Evolutionary conservation across 768 basidiomycete genomes (phyloP).

Genomic region (Psilocybe tampanensis): DNA sequence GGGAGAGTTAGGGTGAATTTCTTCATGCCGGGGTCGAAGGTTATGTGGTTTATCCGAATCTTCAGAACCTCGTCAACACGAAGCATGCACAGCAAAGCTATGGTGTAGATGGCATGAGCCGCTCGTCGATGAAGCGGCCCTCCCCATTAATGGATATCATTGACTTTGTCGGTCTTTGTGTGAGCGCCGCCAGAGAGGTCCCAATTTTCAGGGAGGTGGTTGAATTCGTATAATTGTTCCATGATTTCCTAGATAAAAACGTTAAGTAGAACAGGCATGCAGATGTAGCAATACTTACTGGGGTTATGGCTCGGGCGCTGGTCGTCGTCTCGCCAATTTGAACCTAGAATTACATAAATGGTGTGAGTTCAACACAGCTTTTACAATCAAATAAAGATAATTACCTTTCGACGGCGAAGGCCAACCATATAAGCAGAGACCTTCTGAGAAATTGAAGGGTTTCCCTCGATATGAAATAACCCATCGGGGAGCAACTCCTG

Average conservation of each 20-base stretch:
- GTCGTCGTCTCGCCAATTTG: constrained; percentile 15
- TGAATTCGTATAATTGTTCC: constrained; percentile 14
- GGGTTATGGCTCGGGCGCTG: constrained; percentile 16
- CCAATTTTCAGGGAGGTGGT: constrained; percentile 10
- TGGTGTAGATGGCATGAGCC: constrained; percentile 32
- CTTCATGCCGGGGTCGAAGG: not conserved
- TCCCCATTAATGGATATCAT: constrained; percentile 27
- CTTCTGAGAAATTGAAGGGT: constrained; percentile 16
- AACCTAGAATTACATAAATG: not conserved
- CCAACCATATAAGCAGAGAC: constrained; percentile 19
- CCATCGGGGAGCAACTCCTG: not conserved
- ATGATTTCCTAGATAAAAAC: not conserved
- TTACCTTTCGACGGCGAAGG: constrained; percentile 10
- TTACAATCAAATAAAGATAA: too few species aligned
- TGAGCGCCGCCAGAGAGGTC: not conserved
- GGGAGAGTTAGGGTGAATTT: not conserved
- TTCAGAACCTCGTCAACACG: constrained; percentile 1
- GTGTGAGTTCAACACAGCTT: too few species aligned
- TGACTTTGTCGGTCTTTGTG: not conserved
- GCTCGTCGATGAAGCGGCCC: constrained; percentile 27
- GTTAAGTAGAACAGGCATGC: too few species aligned
- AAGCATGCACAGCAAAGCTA: constrained; percentile 22
- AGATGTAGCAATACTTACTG: not conserved
- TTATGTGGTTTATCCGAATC: not conserved
- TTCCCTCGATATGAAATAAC: constrained; percentile 1